phyloP scores from a whole-genome alignment of 331 rosid species.

The Rosa hybrid region DNA sequence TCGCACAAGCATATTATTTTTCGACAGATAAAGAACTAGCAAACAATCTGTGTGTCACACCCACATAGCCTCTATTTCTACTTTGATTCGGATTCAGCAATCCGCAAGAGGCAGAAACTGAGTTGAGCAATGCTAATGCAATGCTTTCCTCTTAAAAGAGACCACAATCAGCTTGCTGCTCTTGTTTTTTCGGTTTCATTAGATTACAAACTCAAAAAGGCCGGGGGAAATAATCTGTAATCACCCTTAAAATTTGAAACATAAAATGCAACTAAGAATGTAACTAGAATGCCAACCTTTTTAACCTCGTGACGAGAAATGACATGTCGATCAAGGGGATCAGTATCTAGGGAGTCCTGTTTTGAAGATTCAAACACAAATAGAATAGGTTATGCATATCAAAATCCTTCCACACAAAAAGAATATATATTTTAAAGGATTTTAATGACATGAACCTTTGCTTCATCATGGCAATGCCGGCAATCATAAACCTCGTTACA shows the following conservation, averaged over 20 bases:
- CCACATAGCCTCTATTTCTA: too few relatives aligned
- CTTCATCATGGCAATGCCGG: conserved; percentile 72
- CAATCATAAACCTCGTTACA: conserved; percentile 59
- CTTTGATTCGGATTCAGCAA: too few relatives aligned
- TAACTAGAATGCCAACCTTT: conserved; percentile 31
- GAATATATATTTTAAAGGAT: not conserved
- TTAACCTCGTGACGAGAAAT: conserved; percentile 66
- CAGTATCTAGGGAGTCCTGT: conserved; percentile 55
- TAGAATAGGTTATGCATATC: not conserved
- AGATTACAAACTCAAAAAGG: not conserved
- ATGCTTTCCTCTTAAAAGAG: not conserved
- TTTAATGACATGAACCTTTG: conserved; percentile 38
- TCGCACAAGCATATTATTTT: too few relatives aligned
- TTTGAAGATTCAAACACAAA: conserved; percentile 2
- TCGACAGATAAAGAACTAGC: too few relatives aligned
- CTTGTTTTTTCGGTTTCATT: not conserved
- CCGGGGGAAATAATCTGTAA: not conserved
- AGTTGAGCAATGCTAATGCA: too few relatives aligned
- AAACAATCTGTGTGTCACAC: too few relatives aligned
- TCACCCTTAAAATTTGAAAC: not conserved
- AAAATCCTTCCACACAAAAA: not conserved
- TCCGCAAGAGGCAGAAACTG: too few relatives aligned
- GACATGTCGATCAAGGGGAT: conserved; percentile 46
- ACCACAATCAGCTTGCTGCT: not conserved
- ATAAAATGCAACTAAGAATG: not conserved